phyloP scores from a whole-genome alignment of 345 rosid species.

The Arabidopsis thaliana region DNA sequence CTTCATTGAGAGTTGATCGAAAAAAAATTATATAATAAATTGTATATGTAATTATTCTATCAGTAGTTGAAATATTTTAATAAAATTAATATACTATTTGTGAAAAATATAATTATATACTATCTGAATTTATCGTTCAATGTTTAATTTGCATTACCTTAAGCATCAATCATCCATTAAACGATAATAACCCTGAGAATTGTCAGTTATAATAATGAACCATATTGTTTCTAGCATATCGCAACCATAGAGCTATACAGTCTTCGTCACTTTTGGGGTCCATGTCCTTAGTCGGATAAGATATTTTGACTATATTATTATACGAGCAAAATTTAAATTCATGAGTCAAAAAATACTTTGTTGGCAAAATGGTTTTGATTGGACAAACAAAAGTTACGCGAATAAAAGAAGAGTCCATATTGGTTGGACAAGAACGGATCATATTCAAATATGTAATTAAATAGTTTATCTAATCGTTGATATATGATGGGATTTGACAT shows the following conservation, averaged over 20 bases:
- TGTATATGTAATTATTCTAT: background rate
- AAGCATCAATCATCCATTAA: background rate
- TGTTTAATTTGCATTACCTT: background rate
- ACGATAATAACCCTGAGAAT: background rate
- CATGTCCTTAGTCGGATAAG: slow-evolving; percentile 33
- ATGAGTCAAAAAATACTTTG: background rate
- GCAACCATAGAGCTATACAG: background rate
- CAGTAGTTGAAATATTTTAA: background rate
- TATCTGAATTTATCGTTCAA: background rate
- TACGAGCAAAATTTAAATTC: slow-evolving; percentile 4
- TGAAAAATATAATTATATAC: background rate
- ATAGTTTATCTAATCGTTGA: slow-evolving; percentile 25
- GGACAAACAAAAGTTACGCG: slow-evolving; percentile 33
- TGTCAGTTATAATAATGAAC: background rate
- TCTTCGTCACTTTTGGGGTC: slow-evolving; percentile 23
- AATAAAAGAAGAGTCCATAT: background rate
- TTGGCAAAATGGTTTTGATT: slow-evolving; percentile 21
- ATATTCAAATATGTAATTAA: slow-evolving; percentile 23
- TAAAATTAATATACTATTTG: too few relatives aligned
- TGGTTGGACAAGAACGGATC: slow-evolving; percentile 3
- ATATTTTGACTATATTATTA: slow-evolving; percentile 35
- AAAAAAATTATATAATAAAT: background rate
- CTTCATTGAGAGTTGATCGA: background rate
- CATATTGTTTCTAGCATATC: background rate
- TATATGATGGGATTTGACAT: slow-evolving; percentile 23